phyloP scores from a whole-genome alignment of 371 early-diverging fungal species.

The Mucor circinelloides region DNA sequence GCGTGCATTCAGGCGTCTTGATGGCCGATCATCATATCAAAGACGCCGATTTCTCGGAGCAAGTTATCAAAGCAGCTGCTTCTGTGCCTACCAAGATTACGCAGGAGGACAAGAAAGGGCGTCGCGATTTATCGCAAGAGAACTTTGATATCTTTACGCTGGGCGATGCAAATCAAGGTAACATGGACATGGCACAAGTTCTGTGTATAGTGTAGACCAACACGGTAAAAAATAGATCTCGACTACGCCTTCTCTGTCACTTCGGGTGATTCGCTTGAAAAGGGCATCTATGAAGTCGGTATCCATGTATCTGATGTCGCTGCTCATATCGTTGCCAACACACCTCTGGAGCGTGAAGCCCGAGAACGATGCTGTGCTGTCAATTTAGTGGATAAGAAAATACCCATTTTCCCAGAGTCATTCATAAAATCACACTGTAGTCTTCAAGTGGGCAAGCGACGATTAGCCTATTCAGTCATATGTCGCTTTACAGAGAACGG shows the following conservation, averaged over 20 bases:
- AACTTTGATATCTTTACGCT: slow-evolving; percentile 23
- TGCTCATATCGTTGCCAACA: slow-evolving; percentile 69
- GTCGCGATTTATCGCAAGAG: slow-evolving; percentile 22
- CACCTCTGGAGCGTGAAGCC: slow-evolving; percentile 81
- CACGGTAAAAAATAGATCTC: background rate
- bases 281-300: slow-evolving; percentile 64
- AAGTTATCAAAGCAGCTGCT: slow-evolving; percentile 13
- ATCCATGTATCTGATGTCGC: slow-evolving; percentile 93
- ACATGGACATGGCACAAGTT: background rate
- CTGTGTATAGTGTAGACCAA: background rate
- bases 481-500: slow-evolving; percentile 68
- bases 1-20: slow-evolving; percentile 34
- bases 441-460: slow-evolving; percentile 66
- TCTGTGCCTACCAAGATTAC: slow-evolving; percentile 1
- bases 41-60: slow-evolving; percentile 32
- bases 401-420: slow-evolving; percentile 88
- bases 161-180: slow-evolving; percentile 7
- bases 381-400: slow-evolving; percentile 72
- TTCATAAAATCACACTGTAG: slow-evolving; percentile 76
- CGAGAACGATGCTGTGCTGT: slow-evolving; percentile 76
- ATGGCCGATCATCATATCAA: slow-evolving; percentile 46
- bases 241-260: slow-evolving; percentile 35
- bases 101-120: background rate
- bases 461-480: slow-evolving; percentile 53
- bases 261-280: background rate